Evolutionary conservation across 352 stramenopile species (phyloP).

Genomic region (Albugo laibachii): DNA sequence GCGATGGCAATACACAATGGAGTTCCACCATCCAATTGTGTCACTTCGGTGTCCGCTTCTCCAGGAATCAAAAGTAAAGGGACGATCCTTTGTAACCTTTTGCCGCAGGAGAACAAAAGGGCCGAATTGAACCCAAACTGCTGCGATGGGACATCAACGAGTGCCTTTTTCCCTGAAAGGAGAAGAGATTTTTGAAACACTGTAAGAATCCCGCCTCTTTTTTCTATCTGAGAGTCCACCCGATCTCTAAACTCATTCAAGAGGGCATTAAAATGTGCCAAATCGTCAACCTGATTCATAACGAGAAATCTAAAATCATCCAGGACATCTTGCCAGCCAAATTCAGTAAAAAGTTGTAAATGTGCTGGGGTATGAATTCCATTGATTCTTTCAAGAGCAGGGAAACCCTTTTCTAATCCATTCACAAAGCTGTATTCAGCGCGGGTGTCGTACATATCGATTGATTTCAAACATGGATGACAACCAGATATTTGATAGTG

Average conservation of each 20-base stretch:
- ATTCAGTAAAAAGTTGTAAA: constrained; percentile 25
- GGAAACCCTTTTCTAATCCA: constrained; percentile 30
- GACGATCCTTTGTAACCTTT: constrained; percentile 25
- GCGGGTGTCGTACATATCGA: constrained; percentile 54
- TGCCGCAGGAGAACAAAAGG: constrained; percentile 39
- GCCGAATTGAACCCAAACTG: constrained; percentile 18
- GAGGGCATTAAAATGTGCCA: constrained; percentile 30
- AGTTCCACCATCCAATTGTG: constrained; percentile 34
- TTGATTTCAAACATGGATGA: constrained; percentile 26
- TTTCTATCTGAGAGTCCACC: not conserved
- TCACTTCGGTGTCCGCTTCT: constrained; percentile 27
- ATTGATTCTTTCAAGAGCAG: constrained; percentile 30
- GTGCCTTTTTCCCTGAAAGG: constrained; percentile 8
- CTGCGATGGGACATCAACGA: constrained; percentile 42
- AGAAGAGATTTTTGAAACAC: constrained; percentile 35
- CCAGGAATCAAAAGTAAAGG: constrained; percentile 15
- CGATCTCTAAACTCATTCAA: constrained; percentile 21
- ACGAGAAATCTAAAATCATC: constrained; percentile 38
- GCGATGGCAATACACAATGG: constrained; percentile 35
- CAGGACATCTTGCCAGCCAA: constrained; percentile 18
- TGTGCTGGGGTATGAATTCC: constrained; percentile 59
- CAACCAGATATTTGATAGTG: constrained; percentile 20
- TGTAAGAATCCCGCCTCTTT: not conserved
- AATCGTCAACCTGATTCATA: constrained; percentile 28
- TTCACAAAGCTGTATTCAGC: constrained; percentile 22